Base-by-base conservation (phyloP, 495 filamentous ascomycete species). In the Talaromyces proteolyticus region DNA sequence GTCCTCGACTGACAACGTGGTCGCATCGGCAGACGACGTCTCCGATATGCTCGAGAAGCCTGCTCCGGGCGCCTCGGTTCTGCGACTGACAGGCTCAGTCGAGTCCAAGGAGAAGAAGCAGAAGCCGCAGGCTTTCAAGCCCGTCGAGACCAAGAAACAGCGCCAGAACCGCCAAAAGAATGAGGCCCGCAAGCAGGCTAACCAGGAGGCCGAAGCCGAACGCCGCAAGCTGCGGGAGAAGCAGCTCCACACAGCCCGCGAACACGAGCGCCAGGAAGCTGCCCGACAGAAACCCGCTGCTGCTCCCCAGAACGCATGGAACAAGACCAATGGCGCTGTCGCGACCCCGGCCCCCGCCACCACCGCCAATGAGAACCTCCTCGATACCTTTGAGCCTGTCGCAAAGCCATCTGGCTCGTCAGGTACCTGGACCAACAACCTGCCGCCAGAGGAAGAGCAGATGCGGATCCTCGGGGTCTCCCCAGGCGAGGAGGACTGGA, bases 361-460 rank as follows among this genome's bases (percentile, higher is more conserved):
- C 3, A 55, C 68, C 23, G 72, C 84, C n/a, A n/a, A n/a, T n/a
- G n/a, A n/a, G n/a, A n/a, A n/a, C 43, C 76, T 89, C 2, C 75
- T 93, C 11, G 89, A 93, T 61, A 95, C 89, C 1, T 88, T 88
- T 52, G 86, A 89, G 36, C 65, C 72, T 12, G 64, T 74, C 14
- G 66, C 58, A 19, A 29, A 39, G 37, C 29, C n/a, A n/a, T n/a
- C n/a, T n/a, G n/a, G n/a, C n/a, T 47, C 23, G 16, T 17, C 52
- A 6, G 34, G 50, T 25, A 64, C 55, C 53, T 87, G 77, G 82
- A 68, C 72, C 39, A 64, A 73, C 40, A 75, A 75, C 48, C 72
- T 87, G 38, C 87, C 84, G 4, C 88, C 88, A 0, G 89, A 94
- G 66, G 89, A 95, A 60, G 89, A 93, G 66, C 89, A 94, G 69